Evolutionary conservation across 768 basidiomycete species (phyloP), one percentile per base, ranked within the genome.

Genomic region (Lentinula raphanica): DNA sequence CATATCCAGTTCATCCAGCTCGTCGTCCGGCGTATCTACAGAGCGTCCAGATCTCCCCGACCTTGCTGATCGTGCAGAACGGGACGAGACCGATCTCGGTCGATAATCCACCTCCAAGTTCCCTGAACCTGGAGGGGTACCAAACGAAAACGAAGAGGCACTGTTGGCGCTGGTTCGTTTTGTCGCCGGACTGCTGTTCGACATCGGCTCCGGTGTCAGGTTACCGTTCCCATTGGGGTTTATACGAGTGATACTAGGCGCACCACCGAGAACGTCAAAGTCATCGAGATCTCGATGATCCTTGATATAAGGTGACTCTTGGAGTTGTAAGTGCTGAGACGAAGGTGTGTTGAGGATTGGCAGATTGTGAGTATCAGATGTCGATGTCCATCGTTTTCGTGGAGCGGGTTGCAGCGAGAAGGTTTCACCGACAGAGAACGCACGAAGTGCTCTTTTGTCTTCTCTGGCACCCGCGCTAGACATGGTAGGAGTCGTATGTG

Each of bases 331-430:
- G 6, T 32, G 25, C 7, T 32, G 40, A 44, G 54, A 46, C n/a
- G 29, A 28, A 56, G 54, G 40, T 21, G 40, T 36, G 11, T 53
- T 36, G 0, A 53, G 11, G 21, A 53, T 32, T 12, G 29, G 36
- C 23, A 32, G 21, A 5, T 35, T 19, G 17, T 39, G 17, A 11
- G 28, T 23, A 25, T 53, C 51, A 23, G 51, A 53, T 13, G 31
- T 45, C 11, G 56, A 48, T 35, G 56, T 57, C 56, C 56, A 44
- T 49, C 60, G 64, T n/a, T 62, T 71, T 61, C 67, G 61, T 6
- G 71, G 71, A 49, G 71, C 71, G 17, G 71, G 71, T 1, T 70
- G 72, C n/a, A 72, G 65, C 29, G 71, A 72, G 35, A 72, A 58
- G 0, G 63, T 59, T 36, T 64, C 55, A n/a, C 31, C 35, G 3